These are phyloP conservation scores for Acacia concinna DNA, from an alignment of 331 rosid genomes.

Conservation along the genomic window DNA sequence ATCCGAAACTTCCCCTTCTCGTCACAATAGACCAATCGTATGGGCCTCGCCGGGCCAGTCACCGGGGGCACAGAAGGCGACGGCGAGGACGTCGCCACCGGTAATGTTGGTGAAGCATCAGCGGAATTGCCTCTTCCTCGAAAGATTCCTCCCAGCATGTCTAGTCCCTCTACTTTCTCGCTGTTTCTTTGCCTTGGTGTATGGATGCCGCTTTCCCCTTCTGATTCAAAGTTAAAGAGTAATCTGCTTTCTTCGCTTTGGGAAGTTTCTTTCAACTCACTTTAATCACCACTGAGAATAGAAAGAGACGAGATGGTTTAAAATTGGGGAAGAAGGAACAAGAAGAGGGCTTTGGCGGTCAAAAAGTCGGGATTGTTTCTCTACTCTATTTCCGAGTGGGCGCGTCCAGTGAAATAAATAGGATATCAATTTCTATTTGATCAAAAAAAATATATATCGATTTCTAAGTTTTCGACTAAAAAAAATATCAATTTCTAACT, in stretches of 20 bases:
- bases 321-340: neutral
- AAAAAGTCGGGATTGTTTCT: neutral
- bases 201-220: neutral
- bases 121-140: slow-evolving; percentile 51
- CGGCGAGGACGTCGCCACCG: slow-evolving; percentile 12
- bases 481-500: too few relatives aligned
- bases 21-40: slow-evolving; percentile 80
- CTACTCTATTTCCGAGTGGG: neutral
- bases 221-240: neutral
- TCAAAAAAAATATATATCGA: too few relatives aligned
- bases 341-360: neutral
- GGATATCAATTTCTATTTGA: neutral
- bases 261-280: neutral
- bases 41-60: slow-evolving; percentile 85
- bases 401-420: neutral
- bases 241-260: neutral
- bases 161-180: neutral
- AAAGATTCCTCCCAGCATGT: slow-evolving; percentile 45
- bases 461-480: too few relatives aligned
- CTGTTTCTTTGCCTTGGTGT: neutral
- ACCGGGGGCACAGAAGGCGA: slow-evolving; percentile 44
- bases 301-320: neutral
- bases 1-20: slow-evolving; percentile 87
- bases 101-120: slow-evolving; percentile 45
- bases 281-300: neutral